Conservation (phyloP, 2,329 filamentous ascomycete species). For the Bipolaris gigantea region DNA sequence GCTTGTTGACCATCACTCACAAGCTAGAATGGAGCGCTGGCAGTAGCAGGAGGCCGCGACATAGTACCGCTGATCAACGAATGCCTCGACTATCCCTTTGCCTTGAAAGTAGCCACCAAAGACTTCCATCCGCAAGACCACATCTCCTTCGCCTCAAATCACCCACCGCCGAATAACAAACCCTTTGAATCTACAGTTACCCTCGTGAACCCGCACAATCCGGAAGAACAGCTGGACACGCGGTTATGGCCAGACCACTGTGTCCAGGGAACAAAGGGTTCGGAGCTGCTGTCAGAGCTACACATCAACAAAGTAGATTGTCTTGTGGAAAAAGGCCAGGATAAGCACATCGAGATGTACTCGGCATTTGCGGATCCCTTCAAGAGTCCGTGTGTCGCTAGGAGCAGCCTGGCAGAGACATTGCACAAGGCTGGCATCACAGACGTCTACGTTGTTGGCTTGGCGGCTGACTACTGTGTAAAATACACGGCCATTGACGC, state of each 20-base stretch:
- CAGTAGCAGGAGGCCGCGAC: slow-evolving; percentile 72
- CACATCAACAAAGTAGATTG: slow-evolving; percentile 61
- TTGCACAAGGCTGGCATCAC: slow-evolving; percentile 65
- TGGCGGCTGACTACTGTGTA: slow-evolving; percentile 91
- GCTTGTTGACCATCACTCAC: slow-evolving; percentile 16
- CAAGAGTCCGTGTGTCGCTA: slow-evolving; percentile 58
- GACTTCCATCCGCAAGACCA: slow-evolving; percentile 86
- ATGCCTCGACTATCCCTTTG: slow-evolving; percentile 72
- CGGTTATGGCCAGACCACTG: slow-evolving; percentile 91
- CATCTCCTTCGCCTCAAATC: slow-evolving; percentile 86
- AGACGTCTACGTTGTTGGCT: slow-evolving; percentile 80
- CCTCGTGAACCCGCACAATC: slow-evolving; percentile 68
- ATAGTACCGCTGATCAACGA: slow-evolving; percentile 73
- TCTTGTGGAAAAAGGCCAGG: slow-evolving; percentile 76
- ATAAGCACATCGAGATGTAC: slow-evolving; percentile 84
- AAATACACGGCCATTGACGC: slow-evolving; percentile 80
- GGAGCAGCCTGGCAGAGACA: slow-evolving; percentile 62
- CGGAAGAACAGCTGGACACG: slow-evolving; percentile 64
- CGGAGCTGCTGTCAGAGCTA: slow-evolving; percentile 73
- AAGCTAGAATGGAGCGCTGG: slow-evolving; percentile 77
- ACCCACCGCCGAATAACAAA: slow-evolving; percentile 61
- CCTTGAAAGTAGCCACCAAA: slow-evolving; percentile 78
- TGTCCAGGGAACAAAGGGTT: slow-evolving; percentile 72
- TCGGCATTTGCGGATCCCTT: slow-evolving; percentile 87
- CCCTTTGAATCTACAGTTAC: slow-evolving; percentile 68